These are phyloP conservation scores for Hippophae tibetana DNA, from an alignment of 306 rosid species.

Conservation along the genomic window DNA sequence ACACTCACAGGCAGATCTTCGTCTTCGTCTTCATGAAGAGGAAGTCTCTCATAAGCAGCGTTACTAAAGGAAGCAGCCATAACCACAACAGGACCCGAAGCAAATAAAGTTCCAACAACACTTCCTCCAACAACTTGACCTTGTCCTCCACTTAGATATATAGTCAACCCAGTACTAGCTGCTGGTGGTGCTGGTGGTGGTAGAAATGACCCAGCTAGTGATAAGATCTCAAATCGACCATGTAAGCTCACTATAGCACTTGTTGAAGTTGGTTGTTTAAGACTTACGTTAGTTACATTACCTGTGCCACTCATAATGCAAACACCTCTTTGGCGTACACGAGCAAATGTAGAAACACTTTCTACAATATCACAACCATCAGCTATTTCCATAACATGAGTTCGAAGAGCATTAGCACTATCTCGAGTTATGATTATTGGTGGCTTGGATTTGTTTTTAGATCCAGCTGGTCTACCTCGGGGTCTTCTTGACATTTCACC, in stretches of 20 bases:
- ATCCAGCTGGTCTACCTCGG: constrained; percentile 84
- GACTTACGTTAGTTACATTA: constrained; percentile 74
- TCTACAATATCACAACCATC: constrained; percentile 86
- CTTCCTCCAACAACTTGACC: constrained; percentile 96
- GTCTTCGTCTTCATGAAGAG: constrained; percentile 73
- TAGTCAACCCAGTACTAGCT: constrained; percentile 58
- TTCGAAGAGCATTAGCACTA: constrained; percentile 86
- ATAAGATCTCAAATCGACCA: constrained; percentile 86
- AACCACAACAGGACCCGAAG: constrained; percentile 83
- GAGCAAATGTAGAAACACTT: constrained; percentile 68
- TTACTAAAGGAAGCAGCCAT: constrained; percentile 95
- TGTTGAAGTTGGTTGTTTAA: constrained; percentile 77
- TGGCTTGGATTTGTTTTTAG: constrained; percentile 93
- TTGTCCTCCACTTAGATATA: constrained; percentile 81
- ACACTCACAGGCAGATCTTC: background rate
- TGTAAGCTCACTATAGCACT: constrained; percentile 76
- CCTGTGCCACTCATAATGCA: constrained; percentile 94
- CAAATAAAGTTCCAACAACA: constrained; percentile 61
- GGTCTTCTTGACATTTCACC: constrained; percentile 59
- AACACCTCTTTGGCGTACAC: constrained; percentile 84
- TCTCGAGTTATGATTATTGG: constrained; percentile 92
- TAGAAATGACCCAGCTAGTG: constrained; percentile 66
- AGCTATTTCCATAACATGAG: constrained; percentile 87
- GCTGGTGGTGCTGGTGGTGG: constrained; percentile 95
- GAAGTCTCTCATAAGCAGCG: constrained; percentile 95